Conservation (phyloP, 345 rosid species). For the thale cress (Arabidopsis thaliana) region TAIR10.1 NC_003074.8:10272001-10272500, state of each 20-base stretch:
- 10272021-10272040: constrained; percentile 41
- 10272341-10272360: constrained; percentile 3
- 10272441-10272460: constrained; percentile 88
- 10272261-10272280: not conserved
- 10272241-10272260: constrained; percentile 20
- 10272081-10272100: constrained; percentile 80
- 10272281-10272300: not conserved
- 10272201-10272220: constrained; percentile 4
- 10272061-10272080: constrained; percentile 78
- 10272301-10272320: constrained; percentile 30
- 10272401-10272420: constrained; percentile 59
- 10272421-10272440: constrained; percentile 69
- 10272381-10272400: constrained; percentile 74
- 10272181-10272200: constrained; percentile 69
- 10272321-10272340: constrained; percentile 48
- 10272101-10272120: constrained; percentile 76
- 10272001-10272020: constrained; percentile 22
- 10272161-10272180: constrained; percentile 54
- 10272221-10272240: constrained; percentile 31
- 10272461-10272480: constrained; percentile 79
- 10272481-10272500: constrained; percentile 80
- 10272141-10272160: constrained; percentile 68
- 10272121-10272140: constrained; percentile 75
- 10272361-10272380: constrained; percentile 56
- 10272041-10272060: constrained; percentile 67